Evolutionary conservation across 768 basidiomycete genomes (phyloP), one percentile per base, ranked within the genome.

Genomic region (Strobilomyces echinocephalus): DNA sequence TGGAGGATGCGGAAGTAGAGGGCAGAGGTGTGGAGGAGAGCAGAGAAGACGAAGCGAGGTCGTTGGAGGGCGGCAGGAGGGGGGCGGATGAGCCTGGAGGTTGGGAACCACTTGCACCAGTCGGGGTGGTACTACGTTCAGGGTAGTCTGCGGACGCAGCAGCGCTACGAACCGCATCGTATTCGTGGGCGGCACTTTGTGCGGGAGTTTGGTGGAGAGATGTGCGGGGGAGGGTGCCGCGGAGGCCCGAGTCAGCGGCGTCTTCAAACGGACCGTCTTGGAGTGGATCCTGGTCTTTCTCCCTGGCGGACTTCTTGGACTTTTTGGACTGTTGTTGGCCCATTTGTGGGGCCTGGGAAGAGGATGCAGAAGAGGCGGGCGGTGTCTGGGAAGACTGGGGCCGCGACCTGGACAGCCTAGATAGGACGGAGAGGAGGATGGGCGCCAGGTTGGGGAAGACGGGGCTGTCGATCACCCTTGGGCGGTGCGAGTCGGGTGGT

Each of bases 241-340:
- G 77, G 15, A 75, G 68, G 8, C 68, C 66, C 16, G 60, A 28
- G 43, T 72, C 68, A 52, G 57, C 66, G 48, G 58, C 45, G 55
- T 79, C 78, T 56, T 81, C 77, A 35, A 68, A 60, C 31, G 70
- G 63, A 21, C 72, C 58, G 59, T 80, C 79, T 45, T 73, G 70
- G 30, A 72, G 59, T 39, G 70, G 57, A 41, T 85, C 80, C 66
- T 75, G 80, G 61, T 83, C 85, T 72, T 82, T 83, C 69, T 89
- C 88, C 72, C 83, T 88, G 53, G 73, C 71, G 49, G 73, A 71
- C 73, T 85, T 88, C 79, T 81, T 87, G 61, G 80, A 73, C 79
- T 85, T 89, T 78, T 87, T 90, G 60, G 88, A 91, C 65, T 84
- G 81, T 74, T 87, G 85, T 70, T 90, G 88, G 74, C 89, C 88